Evolutionary conservation across 495 filamentous ascomycete genomes (phyloP).

Genomic region (Massariosphaeria phaeospora): DNA sequence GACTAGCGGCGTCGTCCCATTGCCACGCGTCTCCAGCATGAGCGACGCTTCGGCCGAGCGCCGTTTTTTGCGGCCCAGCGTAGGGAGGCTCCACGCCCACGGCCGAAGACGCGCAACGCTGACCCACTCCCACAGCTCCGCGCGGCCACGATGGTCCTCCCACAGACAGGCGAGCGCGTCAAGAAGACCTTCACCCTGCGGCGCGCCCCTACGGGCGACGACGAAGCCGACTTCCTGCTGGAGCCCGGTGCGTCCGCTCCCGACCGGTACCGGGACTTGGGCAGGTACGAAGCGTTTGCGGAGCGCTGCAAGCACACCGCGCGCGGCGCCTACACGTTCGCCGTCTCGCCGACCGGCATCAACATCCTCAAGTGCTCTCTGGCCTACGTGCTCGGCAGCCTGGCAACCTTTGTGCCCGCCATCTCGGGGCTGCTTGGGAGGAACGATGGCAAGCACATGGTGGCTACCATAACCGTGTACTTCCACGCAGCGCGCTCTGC

Average conservation of each 20-base stretch:
- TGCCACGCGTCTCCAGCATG: conserved; percentile 12
- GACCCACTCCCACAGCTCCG: conserved; percentile 43
- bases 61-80: conserved; percentile 29
- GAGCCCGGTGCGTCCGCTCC: conserved; percentile 28
- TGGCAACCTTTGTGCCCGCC: conserved; percentile 77
- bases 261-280: conserved; percentile 5
- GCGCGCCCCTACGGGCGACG: conserved; percentile 28
- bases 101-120: conserved; percentile 4
- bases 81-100: conserved; percentile 11
- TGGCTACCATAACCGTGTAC: conserved; percentile 87
- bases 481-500: conserved; percentile 91
- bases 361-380: conserved; percentile 88
- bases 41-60: conserved; percentile 24
- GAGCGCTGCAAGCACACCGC: conserved; percentile 9
- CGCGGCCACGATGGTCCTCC: conserved; percentile 58
- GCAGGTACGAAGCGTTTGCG: background rate
- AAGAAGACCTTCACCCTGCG: conserved; percentile 56
- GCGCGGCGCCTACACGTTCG: conserved; percentile 38
- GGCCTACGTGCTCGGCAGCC: conserved; percentile 81
- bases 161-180: conserved; percentile 56
- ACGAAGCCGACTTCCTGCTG: conserved; percentile 26
- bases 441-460: conserved; percentile 94
- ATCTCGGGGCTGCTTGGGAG: conserved; percentile 70
- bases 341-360: conserved; percentile 56
- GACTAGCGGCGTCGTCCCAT: background rate